phyloP scores from a whole-genome alignment of 345 rosid species.

The Carallia brachiata region DNA sequence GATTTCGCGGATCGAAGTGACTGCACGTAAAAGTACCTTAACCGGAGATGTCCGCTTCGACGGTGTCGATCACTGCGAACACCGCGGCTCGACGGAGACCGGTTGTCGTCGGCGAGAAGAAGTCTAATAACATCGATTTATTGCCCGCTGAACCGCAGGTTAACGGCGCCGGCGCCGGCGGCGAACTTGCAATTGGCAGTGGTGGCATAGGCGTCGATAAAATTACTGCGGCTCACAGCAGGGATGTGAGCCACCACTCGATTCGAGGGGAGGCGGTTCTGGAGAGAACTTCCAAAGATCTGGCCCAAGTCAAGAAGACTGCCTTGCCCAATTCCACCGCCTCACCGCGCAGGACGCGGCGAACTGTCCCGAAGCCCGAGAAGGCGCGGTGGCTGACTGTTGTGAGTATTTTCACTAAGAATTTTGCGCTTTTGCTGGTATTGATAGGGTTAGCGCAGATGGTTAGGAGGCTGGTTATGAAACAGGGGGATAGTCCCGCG shows the following conservation, averaged over 20 bases:
- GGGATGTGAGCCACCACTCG: conserved; percentile 65
- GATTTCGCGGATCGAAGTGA: too few relatives aligned
- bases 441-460: conserved; percentile 66
- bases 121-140: conserved; percentile 45
- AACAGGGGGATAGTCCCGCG: conserved; percentile 23
- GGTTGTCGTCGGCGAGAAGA: conserved; percentile 56
- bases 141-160: conserved; percentile 34
- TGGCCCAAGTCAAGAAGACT: conserved; percentile 45
- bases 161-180: conserved; percentile 36
- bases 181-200: conserved; percentile 2
- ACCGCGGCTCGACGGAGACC: conserved; percentile 57
- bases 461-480: conserved; percentile 44
- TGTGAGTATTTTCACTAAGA: conserved; percentile 62
- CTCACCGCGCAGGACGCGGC: conserved; percentile 64
- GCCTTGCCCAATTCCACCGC: conserved; percentile 38
- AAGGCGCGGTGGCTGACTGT: conserved; percentile 68
- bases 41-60: conserved; percentile 71
- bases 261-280: conserved; percentile 51
- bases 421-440: conserved; percentile 53
- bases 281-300: conserved; percentile 46
- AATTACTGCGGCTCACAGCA: conserved; percentile 33
- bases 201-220: not conserved
- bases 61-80: conserved; percentile 76
- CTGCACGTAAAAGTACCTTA: too few relatives aligned
- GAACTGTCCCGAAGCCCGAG: conserved; percentile 41